Evolutionary conservation across 176 grass and related monocot species (phyloP).

Genomic region (Coix lacrymajobi): DNA sequence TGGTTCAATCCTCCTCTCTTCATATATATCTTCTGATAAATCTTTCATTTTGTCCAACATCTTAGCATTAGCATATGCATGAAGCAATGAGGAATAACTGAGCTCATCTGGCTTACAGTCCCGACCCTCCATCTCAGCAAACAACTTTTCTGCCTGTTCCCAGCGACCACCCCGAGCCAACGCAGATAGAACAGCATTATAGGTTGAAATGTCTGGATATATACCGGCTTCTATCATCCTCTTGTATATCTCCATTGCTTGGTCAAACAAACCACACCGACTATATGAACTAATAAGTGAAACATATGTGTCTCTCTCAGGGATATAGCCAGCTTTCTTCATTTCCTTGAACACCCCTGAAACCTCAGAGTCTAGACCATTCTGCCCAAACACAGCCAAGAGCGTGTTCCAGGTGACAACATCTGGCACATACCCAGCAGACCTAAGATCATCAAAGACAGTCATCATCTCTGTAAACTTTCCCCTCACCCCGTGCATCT

Average conservation of each 20-base stretch:
- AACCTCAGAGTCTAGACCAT: slow-evolving; percentile 77
- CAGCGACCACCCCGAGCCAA: slow-evolving; percentile 64
- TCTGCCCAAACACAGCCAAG: slow-evolving; percentile 79
- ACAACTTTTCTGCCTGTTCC: slow-evolving; percentile 69
- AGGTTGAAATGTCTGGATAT: slow-evolving; percentile 69
- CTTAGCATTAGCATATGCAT: slow-evolving; percentile 84
- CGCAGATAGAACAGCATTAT: slow-evolving; percentile 83
- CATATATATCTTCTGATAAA: slow-evolving; percentile 80
- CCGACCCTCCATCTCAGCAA: slow-evolving; percentile 73
- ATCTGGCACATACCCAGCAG: slow-evolving; percentile 53
- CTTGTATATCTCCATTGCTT: slow-evolving; percentile 94
- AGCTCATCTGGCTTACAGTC: slow-evolving; percentile 74
- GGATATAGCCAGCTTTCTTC: slow-evolving; percentile 85
- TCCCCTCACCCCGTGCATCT: slow-evolving; percentile 70
- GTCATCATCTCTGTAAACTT: slow-evolving; percentile 80
- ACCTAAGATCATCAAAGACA: slow-evolving; percentile 74
- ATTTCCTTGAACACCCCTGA: slow-evolving; percentile 88
- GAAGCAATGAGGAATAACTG: slow-evolving; percentile 90
- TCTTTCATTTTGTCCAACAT: slow-evolving; percentile 49
- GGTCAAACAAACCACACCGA: slow-evolving; percentile 73
- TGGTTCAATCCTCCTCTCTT: slow-evolving; percentile 45
- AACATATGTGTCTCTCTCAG: slow-evolving; percentile 85
- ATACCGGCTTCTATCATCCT: slow-evolving; percentile 81
- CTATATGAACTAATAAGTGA: slow-evolving; percentile 92
- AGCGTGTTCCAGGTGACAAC: slow-evolving; percentile 91